These are phyloP conservation scores for Madurella fahalii DNA, from an alignment of 2,329 filamentous ascomycete genomes.

Conservation along the genomic window DNA sequence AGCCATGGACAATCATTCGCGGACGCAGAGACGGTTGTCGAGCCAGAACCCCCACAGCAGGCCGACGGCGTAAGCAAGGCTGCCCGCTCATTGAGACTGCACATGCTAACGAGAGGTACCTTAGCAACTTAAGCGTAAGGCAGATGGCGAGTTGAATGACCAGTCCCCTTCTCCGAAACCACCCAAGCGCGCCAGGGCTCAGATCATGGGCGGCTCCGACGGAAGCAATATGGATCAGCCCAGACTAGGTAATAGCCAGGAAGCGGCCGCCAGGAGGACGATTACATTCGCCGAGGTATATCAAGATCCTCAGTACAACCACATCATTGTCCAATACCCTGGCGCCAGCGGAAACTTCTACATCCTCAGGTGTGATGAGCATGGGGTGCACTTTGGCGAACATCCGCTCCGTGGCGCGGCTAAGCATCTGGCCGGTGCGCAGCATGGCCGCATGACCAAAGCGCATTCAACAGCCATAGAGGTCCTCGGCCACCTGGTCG, in stretches of 20 bases:
- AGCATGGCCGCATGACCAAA: conserved; percentile 31
- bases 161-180: background rate
- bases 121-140: conserved; percentile 14
- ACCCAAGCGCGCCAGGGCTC: conserved; percentile 6
- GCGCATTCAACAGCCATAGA: conserved; percentile 30
- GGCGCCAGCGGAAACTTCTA: conserved; percentile 30
- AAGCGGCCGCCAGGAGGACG: conserved; percentile 6
- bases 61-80: background rate
- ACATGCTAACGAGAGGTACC: background rate
- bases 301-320: conserved; percentile 32
- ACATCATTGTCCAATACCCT: conserved; percentile 33
- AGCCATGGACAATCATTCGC: background rate
- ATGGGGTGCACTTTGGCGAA: conserved; percentile 34
- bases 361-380: conserved; percentile 39
- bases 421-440: conserved; percentile 34
- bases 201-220: background rate
- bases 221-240: background rate
- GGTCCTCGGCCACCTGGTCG: conserved; percentile 33
- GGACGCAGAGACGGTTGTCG: background rate
- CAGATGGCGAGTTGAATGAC: conserved; percentile 3
- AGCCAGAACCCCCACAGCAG: background rate
- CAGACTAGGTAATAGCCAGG: background rate
- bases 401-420: conserved; percentile 36
- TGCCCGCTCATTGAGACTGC: background rate
- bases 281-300: conserved; percentile 36